Percentiles rank a stretch among this genome's conserved stretches.
phyloP scores from a whole-genome alignment of 441 rosid species.

The Isatis lusitanica region DNA sequence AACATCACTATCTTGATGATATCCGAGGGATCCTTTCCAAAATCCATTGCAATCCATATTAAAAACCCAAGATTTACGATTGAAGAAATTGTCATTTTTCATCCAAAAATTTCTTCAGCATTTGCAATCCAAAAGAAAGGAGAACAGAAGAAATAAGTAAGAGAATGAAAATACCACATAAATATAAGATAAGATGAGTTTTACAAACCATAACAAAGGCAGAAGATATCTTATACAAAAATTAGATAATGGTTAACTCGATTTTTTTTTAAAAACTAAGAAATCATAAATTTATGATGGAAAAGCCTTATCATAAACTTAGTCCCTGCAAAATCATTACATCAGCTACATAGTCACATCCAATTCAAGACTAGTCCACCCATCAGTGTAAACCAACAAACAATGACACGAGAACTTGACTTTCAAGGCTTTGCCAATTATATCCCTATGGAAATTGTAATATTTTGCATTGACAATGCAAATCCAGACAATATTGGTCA shows the following conservation, averaged over 20 bases:
- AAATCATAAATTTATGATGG: background rate
- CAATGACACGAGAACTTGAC: background rate
- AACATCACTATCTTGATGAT: too few species aligned
- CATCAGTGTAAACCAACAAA: background rate
- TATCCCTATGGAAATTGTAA: background rate
- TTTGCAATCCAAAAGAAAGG: conserved; percentile 74
- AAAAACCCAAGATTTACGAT: too few species aligned
- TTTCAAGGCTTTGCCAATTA: background rate
- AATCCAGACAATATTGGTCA: background rate
- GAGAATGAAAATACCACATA: too few species aligned
- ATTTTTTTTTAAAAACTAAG: background rate
- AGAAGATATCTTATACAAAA: background rate
- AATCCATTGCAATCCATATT: too few species aligned
- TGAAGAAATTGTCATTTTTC: too few species aligned
- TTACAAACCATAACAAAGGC: background rate
- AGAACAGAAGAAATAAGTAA: background rate
- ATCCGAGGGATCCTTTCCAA: too few species aligned
- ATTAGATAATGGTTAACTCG: background rate
- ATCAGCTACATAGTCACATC: conserved; percentile 2
- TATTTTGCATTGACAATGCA: background rate
- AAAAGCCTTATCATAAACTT: background rate
- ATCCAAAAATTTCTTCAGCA: conserved; percentile 98
- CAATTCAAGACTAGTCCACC: background rate
- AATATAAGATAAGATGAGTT: background rate
- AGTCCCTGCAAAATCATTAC: background rate